These are phyloP conservation scores for Teunomyces atbi DNA, from an alignment of 805 yeast genomes.

Conservation along the genomic window DNA sequence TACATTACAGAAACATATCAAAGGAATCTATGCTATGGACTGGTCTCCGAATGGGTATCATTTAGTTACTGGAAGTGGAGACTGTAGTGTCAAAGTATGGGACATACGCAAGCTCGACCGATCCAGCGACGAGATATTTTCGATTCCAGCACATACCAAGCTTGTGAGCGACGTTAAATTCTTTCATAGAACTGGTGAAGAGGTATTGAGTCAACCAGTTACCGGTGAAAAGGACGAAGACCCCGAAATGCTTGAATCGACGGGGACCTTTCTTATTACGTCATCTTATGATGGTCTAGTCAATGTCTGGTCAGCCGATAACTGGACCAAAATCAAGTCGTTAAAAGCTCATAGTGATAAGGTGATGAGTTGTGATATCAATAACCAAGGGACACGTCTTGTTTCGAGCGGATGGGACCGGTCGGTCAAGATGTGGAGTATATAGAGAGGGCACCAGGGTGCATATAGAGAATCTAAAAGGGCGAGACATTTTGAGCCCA, in stretches of 20 bases:
- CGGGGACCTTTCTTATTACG: slow-evolving; percentile 54
- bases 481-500: neutral
- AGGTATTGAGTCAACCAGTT: slow-evolving; percentile 17
- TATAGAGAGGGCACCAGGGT: neutral
- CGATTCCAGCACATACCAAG: slow-evolving; percentile 74
- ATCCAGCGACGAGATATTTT: slow-evolving; percentile 33
- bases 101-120: slow-evolving; percentile 56
- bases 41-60: slow-evolving; percentile 79
- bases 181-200: slow-evolving; percentile 24
- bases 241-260: slow-evolving; percentile 23
- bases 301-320: slow-evolving; percentile 61
- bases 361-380: slow-evolving; percentile 67
- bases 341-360: slow-evolving; percentile 62
- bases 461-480: slow-evolving; percentile 3
- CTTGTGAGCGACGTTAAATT: slow-evolving; percentile 67
- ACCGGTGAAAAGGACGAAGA: slow-evolving; percentile 31
- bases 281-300: slow-evolving; percentile 71
- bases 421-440: slow-evolving; percentile 62
- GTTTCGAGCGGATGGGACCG: slow-evolving; percentile 85
- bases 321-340: slow-evolving; percentile 58
- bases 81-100: slow-evolving; percentile 79
- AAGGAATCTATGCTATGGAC: slow-evolving; percentile 66
- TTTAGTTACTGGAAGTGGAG: slow-evolving; percentile 82
- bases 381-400: slow-evolving; percentile 40
- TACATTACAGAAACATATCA: slow-evolving; percentile 63